Conservation (phyloP, 2,329 filamentous ascomycete genomes). For the Fusarium poae region DNA sequence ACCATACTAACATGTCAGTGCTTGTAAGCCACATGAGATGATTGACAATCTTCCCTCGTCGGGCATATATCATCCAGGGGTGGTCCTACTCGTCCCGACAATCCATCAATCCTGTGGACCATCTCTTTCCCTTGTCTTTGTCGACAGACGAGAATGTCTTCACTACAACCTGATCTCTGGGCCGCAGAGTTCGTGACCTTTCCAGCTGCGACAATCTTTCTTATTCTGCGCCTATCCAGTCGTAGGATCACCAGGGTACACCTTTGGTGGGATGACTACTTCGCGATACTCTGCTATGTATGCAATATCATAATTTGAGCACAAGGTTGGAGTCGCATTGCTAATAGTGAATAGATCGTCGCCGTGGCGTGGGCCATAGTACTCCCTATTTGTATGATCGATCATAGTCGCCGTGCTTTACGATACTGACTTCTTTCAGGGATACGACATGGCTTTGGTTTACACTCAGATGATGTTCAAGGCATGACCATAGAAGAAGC, state of each 20-base stretch:
- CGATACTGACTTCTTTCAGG: slow-evolving; percentile 23
- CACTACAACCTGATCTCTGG: slow-evolving; percentile 32
- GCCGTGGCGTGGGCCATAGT: slow-evolving; percentile 35
- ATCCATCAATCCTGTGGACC: neutral
- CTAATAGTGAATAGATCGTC: slow-evolving; percentile 22
- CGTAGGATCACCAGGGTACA: slow-evolving; percentile 27
- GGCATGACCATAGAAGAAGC: slow-evolving; percentile 21
- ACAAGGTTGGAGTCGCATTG: fast-evolving
- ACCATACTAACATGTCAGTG: neutral
- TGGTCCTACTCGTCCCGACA: neutral
- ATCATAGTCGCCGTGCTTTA: fast-evolving
- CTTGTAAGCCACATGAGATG: neutral
- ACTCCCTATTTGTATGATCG: slow-evolving; percentile 32
- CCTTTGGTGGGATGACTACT: slow-evolving; percentile 47
- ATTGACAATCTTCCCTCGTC: neutral
- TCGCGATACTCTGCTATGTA: slow-evolving; percentile 42
- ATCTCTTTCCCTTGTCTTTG: neutral
- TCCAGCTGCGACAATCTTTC: slow-evolving; percentile 33
- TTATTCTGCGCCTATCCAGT: slow-evolving; percentile 36
- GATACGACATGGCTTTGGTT: slow-evolving; percentile 37
- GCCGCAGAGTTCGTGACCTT: slow-evolving; percentile 42
- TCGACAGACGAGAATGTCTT: slow-evolving; percentile 6
- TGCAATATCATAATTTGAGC: fast-evolving
- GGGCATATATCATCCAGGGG: slow-evolving; percentile 8
- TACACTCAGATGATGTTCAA: slow-evolving; percentile 32